Base-by-base conservation (phyloP, 1,139 yeast species). In the Zhuliangozyma parablackwelliae region DNA sequence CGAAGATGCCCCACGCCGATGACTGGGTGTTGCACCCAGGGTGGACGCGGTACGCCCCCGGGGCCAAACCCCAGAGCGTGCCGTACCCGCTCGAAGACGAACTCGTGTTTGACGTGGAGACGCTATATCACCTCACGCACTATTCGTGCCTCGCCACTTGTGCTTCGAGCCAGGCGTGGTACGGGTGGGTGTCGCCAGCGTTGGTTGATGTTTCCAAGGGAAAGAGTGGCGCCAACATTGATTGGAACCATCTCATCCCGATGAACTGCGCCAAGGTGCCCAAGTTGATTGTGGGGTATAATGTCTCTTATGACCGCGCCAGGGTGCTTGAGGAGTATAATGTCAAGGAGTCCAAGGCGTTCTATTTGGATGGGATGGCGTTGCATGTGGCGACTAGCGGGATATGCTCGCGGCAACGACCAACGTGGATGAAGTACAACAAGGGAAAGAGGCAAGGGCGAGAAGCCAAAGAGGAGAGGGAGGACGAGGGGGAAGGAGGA, bases 101-200 rank as follows among this genome's bases (percentile, higher is more conserved):
- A 6, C 55, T 90, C 20, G 90, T 85, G 0, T 92, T 92, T 57
- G 99, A 94, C 59, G 92, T 87, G 7, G 99, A 94, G 56, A 88
- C 84, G 0, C 55, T 90, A 54, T 90, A 88, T 61, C 82, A 87
- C 45, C 57, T 77, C 1, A 78, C 94, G 0, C 76, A 75, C 7
- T 89, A 79, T 55, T 81, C 97, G 0, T 80, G 86, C 0, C 56
- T 94, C 59, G 96, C 96, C 2, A 78, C 88, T 0, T 95, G 97
- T 7, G 82, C 75, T 1, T 79, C 96, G 0, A 56, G 71, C 0
- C 65, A 72, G 13, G 96, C 97, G 0, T 89, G 97, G 96, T 94
- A 90, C 55, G 82, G 82, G 0, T 94, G 99, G 99, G 81, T 88
- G 1, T 88, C 96, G 0, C 98, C 98, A 0, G 79, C 75, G 56